phyloP scores from a whole-genome alignment of 75 land plant species.

The Pinus taeda region DNA sequence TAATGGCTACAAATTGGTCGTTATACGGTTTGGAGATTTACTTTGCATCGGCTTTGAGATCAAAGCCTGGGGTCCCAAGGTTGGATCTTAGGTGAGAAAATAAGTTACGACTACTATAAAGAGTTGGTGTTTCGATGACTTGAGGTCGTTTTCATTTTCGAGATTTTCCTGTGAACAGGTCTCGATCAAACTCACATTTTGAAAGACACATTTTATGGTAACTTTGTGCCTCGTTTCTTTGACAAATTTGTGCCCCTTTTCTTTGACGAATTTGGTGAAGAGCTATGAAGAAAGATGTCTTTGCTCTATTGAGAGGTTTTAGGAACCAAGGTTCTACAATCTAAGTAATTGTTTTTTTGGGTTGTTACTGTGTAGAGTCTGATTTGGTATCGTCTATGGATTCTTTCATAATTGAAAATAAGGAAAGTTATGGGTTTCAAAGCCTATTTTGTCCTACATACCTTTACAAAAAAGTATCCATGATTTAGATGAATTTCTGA shows the following conservation, averaged over 20 bases:
- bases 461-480: no score
- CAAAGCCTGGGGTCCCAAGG: no score
- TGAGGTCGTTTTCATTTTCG: not conserved
- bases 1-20: no score
- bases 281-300: not conserved
- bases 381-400: not conserved
- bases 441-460: not conserved
- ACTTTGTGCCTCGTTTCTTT: not conserved
- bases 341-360: not conserved
- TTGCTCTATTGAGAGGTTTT: not conserved
- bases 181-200: no score
- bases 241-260: not conserved
- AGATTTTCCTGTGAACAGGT: not conserved
- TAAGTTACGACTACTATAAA: no score
- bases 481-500: not conserved
- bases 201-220: not conserved
- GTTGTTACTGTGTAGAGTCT: not conserved
- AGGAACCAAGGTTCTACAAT: not conserved
- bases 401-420: slow-evolving; percentile 8
- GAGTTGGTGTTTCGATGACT: no score
- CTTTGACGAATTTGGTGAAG: not conserved
- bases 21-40: no score
- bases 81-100: no score
- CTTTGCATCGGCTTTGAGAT: no score
- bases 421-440: slow-evolving; percentile 8